Conservation (phyloP, 805 yeast species). For the Priceomyces haplophilus region DNA sequence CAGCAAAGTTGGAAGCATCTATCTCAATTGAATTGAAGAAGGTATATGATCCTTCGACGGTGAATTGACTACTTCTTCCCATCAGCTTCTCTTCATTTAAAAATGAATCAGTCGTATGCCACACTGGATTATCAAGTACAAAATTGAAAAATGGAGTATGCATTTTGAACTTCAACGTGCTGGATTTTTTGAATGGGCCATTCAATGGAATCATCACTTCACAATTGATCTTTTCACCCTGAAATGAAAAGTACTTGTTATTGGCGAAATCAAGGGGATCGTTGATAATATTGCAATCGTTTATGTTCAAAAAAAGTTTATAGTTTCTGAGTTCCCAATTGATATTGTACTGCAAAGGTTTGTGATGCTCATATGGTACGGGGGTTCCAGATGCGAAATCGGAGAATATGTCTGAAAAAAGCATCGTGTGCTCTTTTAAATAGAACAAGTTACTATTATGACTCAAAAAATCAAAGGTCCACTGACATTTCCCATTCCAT, state of each 20-base stretch:
- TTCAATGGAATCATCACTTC: slow-evolving; percentile 57
- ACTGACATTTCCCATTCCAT: slow-evolving; percentile 78
- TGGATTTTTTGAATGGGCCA: slow-evolving; percentile 49
- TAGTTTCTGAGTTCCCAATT: slow-evolving; percentile 59
- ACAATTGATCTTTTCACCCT: slow-evolving; percentile 55
- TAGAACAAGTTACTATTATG: slow-evolving; percentile 57
- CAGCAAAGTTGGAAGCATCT: slow-evolving; percentile 66
- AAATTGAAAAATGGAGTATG: slow-evolving; percentile 60
- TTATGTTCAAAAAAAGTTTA: slow-evolving; percentile 69
- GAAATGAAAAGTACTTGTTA: slow-evolving; percentile 71
- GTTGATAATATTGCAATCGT: slow-evolving; percentile 84
- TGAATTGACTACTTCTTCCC: slow-evolving; percentile 66
- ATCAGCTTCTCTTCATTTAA: slow-evolving; percentile 53
- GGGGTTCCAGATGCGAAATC: slow-evolving; percentile 78
- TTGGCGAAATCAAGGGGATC: slow-evolving; percentile 82
- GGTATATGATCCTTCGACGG: slow-evolving; percentile 62
- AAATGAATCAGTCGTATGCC: slow-evolving; percentile 84
- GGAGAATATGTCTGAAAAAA: slow-evolving; percentile 65
- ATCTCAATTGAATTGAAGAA: slow-evolving; percentile 57
- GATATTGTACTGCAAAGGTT: slow-evolving; percentile 65
- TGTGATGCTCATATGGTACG: slow-evolving; percentile 68
- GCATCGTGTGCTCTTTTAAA: slow-evolving; percentile 75
- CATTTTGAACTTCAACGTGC: slow-evolving; percentile 49
- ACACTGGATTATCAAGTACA: slow-evolving; percentile 75
- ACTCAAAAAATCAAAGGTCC: slow-evolving; percentile 60